Evolutionary conservation across 2,329 filamentous ascomycete species (phyloP), one percentile per base, ranked within the genome.

Genomic region (Westerdykella sp.): DNA sequence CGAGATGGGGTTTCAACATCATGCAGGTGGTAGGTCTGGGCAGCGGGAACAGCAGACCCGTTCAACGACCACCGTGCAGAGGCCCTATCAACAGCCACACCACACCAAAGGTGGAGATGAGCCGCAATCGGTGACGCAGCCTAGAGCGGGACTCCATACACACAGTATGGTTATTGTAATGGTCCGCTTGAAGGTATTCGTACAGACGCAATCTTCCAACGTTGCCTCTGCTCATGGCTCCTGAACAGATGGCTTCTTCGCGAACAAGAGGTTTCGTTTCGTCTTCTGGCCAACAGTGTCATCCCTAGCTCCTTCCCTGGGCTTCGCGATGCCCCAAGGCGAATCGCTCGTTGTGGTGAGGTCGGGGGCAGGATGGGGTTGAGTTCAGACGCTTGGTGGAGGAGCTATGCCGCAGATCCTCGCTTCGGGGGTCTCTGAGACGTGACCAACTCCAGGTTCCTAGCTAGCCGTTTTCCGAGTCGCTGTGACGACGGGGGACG

Each of bases 1-100:
- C 46, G 48, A 56, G 41, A 56, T 56, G 50, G 56, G 55, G 63
- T 66, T 65, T 65, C 63, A 66, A 58, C 47, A 53, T 59, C 58
- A 62, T 65, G 62, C 61, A 54, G 49, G 48, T 48, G 47, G 46
- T 51, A 48, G 45, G 51, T 48, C 55, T 54, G 47, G 57, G 51
- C 53, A 45, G 51, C 62, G 62, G 62, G 60, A 57, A 52, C 50
- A 55, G 40, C 34, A 55, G 50, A 65, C 55, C 63, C 61, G 63
- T 57, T 48, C 49, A 46, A 51, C 52, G 49, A 51, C 51, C 46
- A 46, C 37, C 13, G 43, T 46, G 15, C 46, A 42, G 44, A 48
- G 44, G 37, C 44, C 45, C 37, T 44, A 46, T 47, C 46, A 45
- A 47, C 51, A 49, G 48, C 55, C 47, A 54, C 48, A 49, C 41